Conservation (phyloP, 192 early-diverging fungal species). For the Backusella morwellensis region DNA sequence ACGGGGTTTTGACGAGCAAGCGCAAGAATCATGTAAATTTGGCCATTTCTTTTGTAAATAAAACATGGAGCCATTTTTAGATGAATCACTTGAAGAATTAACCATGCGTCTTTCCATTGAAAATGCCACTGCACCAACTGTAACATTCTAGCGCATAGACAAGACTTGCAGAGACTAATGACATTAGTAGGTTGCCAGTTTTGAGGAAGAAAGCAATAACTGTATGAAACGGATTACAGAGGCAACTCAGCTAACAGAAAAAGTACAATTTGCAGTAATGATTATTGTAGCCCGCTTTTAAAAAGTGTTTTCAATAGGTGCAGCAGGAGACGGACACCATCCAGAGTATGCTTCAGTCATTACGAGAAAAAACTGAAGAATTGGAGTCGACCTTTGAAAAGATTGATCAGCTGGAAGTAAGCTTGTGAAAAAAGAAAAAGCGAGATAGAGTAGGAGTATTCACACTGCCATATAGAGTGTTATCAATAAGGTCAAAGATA, state of each 20-base stretch:
- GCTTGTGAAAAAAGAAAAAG: not conserved
- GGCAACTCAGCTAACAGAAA: not conserved
- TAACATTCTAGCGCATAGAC: not conserved
- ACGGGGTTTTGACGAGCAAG: not conserved
- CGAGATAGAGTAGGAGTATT: not conserved
- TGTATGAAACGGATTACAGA: slow-evolving; percentile 6
- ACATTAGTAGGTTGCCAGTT: not conserved
- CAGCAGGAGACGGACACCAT: not conserved
- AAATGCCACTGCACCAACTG: not conserved
- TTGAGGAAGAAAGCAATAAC: not conserved
- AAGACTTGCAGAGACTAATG: not conserved
- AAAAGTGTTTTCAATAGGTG: not conserved
- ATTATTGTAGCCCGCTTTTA: not conserved
- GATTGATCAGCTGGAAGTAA: slow-evolving; percentile 24
- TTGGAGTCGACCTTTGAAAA: slow-evolving; percentile 7
- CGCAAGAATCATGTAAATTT: too few relatives aligned
- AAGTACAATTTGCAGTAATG: not conserved
- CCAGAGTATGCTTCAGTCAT: not conserved
- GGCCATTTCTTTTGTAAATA: too few relatives aligned
- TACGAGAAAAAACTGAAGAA: slow-evolving; percentile 1
- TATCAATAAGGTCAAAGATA: slow-evolving; percentile 15
- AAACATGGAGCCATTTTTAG: slow-evolving; percentile 6
- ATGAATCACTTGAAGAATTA: not conserved
- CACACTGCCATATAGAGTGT: not conserved
- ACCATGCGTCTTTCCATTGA: not conserved